Evolutionary conservation across 768 basidiomycete genomes (phyloP).

Genomic region (Trametes meyenii): DNA sequence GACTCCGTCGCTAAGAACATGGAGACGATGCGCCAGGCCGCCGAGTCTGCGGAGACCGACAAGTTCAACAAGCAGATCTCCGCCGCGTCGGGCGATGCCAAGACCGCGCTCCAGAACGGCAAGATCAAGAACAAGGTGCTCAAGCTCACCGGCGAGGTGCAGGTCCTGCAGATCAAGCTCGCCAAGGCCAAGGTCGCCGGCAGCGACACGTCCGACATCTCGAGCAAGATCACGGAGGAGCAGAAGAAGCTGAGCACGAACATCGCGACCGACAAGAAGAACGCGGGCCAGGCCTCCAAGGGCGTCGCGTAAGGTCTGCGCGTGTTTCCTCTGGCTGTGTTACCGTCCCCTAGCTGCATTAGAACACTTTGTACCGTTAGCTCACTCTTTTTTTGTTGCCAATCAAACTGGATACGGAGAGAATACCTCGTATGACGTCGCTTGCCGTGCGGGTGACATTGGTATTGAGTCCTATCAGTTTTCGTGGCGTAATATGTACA

Average conservation of each 20-base stretch:
- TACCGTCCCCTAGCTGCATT: constrained; percentile 8
- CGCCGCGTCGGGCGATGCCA: constrained; percentile 36
- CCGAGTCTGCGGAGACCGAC: constrained; percentile 41
- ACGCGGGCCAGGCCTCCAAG: constrained; percentile 36
- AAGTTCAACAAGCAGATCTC: constrained; percentile 41
- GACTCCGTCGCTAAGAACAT: constrained; percentile 30
- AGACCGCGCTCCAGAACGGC: constrained; percentile 38
- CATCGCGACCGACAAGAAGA: constrained; percentile 38
- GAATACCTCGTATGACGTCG: no score
- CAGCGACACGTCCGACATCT: constrained; percentile 32
- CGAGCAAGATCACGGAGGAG: constrained; percentile 33
- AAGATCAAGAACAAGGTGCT: constrained; percentile 51
- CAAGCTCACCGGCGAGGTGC: constrained; percentile 43
- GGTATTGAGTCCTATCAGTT: no score
- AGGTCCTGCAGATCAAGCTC: constrained; percentile 41
- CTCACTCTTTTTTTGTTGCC: constrained; percentile 17
- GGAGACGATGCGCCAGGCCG: constrained; percentile 40
- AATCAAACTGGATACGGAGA: constrained; percentile 21
- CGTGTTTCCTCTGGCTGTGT: constrained; percentile 5
- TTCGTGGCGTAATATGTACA: no score
- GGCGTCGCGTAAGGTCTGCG: constrained; percentile 29
- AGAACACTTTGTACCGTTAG: constrained; percentile 25
- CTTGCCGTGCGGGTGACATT: no score
- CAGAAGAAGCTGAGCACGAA: constrained; percentile 40
- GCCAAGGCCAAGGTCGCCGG: constrained; percentile 41